Conservation (phyloP, 257 asterid species). For the Penstemon barbatus region DNA sequence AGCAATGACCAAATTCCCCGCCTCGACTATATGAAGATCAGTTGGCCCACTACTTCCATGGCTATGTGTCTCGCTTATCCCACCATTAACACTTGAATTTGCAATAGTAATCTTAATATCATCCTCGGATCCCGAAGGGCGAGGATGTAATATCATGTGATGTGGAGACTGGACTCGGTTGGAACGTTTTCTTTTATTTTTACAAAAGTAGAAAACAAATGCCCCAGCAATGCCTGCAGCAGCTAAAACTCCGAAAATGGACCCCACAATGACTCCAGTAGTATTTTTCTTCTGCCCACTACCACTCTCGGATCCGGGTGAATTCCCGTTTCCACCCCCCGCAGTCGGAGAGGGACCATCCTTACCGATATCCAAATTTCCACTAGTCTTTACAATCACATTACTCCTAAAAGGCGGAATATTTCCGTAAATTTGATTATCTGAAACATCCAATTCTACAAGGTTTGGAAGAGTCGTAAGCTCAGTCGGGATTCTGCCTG, state of each 20-base stretch:
- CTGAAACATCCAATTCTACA: constrained; percentile 55
- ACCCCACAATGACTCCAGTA: constrained; percentile 54
- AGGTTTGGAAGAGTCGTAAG: constrained; percentile 54
- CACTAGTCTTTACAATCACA: constrained; percentile 44
- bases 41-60: constrained; percentile 52
- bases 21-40: constrained; percentile 50
- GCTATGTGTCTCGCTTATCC: constrained; percentile 50
- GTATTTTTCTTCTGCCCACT: constrained; percentile 43
- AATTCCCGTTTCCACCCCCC: constrained; percentile 27
- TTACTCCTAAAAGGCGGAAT: constrained; percentile 44
- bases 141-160: constrained; percentile 65
- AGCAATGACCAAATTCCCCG: constrained; percentile 24
- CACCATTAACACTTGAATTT: constrained; percentile 50
- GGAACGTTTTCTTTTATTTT: constrained; percentile 42
- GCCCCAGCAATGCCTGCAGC: constrained; percentile 44
- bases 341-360: constrained; percentile 44
- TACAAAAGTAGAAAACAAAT: constrained; percentile 40
- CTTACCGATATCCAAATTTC: constrained; percentile 59
- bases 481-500: constrained; percentile 60
- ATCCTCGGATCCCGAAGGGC: constrained; percentile 69
- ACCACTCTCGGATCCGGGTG: constrained; percentile 22
- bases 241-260: constrained; percentile 47
- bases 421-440: constrained; percentile 58
- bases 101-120: constrained; percentile 65
- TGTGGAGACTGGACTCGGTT: constrained; percentile 47